These are phyloP conservation scores for Kokia cookei DNA, from an alignment of 441 rosid species.

Conservation along the genomic window DNA sequence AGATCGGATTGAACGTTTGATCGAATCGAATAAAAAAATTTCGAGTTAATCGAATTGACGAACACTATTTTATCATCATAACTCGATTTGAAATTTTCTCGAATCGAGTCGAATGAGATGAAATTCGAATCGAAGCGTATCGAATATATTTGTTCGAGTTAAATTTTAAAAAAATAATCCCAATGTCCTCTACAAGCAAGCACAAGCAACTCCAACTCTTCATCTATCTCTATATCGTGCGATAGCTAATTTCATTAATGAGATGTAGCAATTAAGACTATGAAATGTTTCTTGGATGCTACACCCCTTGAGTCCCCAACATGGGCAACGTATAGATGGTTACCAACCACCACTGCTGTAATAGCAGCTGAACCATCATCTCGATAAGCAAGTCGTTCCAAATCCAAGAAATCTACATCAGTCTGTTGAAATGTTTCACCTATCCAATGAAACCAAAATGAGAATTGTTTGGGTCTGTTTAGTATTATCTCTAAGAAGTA, in stretches of 20 bases:
- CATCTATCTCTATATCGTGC: conserved; percentile 69
- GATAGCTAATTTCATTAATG: not conserved
- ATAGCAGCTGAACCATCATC: conserved; percentile 99
- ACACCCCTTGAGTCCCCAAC: conserved; percentile 96
- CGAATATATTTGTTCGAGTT: too few species aligned
- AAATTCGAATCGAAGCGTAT: too few species aligned
- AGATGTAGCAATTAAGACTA: not conserved
- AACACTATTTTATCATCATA: too few species aligned
- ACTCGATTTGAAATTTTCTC: too few species aligned
- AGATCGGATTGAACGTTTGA: too few species aligned
- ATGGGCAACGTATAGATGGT: conserved; percentile 92
- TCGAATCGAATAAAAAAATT: too few species aligned
- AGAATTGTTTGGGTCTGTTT: not conserved
- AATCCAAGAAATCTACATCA: conserved; percentile 71
- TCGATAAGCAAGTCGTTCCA: conserved; percentile 70
- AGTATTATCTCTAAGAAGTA: too few species aligned
- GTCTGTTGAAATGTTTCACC: conserved; percentile 90
- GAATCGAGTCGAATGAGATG: too few species aligned
- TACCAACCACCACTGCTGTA: conserved; percentile 81
- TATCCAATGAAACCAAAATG: conserved; percentile 17
- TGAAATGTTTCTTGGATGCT: conserved; percentile 46
- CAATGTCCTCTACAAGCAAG: conserved; percentile 92
- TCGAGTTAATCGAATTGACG: too few species aligned
- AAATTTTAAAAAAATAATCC: conserved; percentile 26
- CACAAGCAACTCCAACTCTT: conserved; percentile 73